Conservation (phyloP, 768 basidiomycete genomes). For the Clitopilus passeckerianus region DNA sequence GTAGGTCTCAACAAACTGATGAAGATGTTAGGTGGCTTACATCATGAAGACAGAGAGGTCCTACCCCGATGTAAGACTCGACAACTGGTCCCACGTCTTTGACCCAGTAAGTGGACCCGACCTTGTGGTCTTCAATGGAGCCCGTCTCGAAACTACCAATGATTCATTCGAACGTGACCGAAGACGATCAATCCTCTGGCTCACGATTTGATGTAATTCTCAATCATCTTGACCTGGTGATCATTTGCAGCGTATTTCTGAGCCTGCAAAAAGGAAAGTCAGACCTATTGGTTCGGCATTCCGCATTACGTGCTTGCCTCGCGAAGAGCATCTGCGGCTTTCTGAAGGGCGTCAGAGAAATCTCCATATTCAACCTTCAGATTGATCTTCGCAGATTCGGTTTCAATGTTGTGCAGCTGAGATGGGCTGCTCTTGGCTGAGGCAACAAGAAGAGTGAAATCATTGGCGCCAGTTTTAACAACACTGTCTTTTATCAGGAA, state of each 20-base stretch:
- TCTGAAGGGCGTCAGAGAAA: conserved; percentile 51
- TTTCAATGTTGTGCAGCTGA: conserved; percentile 40
- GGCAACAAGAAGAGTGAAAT: conserved; percentile 73
- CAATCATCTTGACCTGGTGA: conserved; percentile 69
- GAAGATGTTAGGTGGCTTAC: background rate
- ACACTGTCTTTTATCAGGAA: conserved; percentile 38
- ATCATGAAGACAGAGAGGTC: conserved; percentile 11
- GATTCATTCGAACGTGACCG: background rate
- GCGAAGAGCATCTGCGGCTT: conserved; percentile 48
- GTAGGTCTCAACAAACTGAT: conserved; percentile 73
- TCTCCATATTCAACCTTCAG: conserved; percentile 76
- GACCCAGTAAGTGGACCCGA: conserved; percentile 78
- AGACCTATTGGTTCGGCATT: background rate
- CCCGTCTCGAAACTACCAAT: conserved; percentile 65
- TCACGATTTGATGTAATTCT: conserved; percentile 75
- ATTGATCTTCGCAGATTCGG: conserved; percentile 36
- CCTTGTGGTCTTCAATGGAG: conserved; percentile 74
- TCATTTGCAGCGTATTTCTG: conserved; percentile 71
- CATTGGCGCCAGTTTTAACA: conserved; percentile 54
- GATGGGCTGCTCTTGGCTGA: conserved; percentile 46
- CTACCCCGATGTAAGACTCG: conserved; percentile 77
- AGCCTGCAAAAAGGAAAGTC: conserved; percentile 40
- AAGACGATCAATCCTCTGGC: conserved; percentile 10
- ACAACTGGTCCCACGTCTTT: conserved; percentile 85
- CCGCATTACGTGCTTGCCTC: conserved; percentile 37